Evolutionary conservation across 176 grass and related monocot genomes (phyloP).

Genomic region (Zizania latifolia): DNA sequence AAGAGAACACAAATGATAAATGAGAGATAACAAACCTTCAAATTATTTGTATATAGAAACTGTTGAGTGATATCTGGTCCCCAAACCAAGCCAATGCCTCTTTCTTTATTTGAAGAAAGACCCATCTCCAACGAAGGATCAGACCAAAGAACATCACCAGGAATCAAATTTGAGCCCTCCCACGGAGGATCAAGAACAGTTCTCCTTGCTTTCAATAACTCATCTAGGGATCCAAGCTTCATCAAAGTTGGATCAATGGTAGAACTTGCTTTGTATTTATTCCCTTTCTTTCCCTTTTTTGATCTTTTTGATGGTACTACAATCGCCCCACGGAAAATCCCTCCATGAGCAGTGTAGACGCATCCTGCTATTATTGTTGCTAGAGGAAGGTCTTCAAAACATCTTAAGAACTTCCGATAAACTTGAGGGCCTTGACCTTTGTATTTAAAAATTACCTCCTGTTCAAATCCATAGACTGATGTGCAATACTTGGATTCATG

Average conservation of each 20-base stretch:
- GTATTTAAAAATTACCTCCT: slow-evolving; percentile 82
- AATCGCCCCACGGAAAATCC: slow-evolving; percentile 63
- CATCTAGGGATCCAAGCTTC: slow-evolving; percentile 85
- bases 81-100: slow-evolving; percentile 98
- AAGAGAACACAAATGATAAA: neutral
- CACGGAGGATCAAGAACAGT: slow-evolving; percentile 92
- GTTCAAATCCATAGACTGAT: slow-evolving; percentile 90
- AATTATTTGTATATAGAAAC: slow-evolving; percentile 69
- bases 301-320: slow-evolving; percentile 46
- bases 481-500: slow-evolving; percentile 99
- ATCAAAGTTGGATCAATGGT: slow-evolving; percentile 28
- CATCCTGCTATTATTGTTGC: slow-evolving; percentile 82
- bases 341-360: slow-evolving; percentile 94
- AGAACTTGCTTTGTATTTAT: slow-evolving; percentile 34
- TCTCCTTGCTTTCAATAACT: slow-evolving; percentile 79
- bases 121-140: slow-evolving; percentile 69
- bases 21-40: slow-evolving; percentile 59
- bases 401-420: slow-evolving; percentile 89
- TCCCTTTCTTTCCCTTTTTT: slow-evolving; percentile 71
- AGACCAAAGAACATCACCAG: slow-evolving; percentile 97
- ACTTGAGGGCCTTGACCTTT: slow-evolving; percentile 71
- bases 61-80: slow-evolving; percentile 94
- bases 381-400: slow-evolving; percentile 94
- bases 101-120: slow-evolving; percentile 76
- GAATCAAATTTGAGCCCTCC: slow-evolving; percentile 87